These are phyloP conservation scores for Ustilago nuda DNA, from an alignment of 1,284 basidiomycete species.

Conservation along the genomic window DNA sequence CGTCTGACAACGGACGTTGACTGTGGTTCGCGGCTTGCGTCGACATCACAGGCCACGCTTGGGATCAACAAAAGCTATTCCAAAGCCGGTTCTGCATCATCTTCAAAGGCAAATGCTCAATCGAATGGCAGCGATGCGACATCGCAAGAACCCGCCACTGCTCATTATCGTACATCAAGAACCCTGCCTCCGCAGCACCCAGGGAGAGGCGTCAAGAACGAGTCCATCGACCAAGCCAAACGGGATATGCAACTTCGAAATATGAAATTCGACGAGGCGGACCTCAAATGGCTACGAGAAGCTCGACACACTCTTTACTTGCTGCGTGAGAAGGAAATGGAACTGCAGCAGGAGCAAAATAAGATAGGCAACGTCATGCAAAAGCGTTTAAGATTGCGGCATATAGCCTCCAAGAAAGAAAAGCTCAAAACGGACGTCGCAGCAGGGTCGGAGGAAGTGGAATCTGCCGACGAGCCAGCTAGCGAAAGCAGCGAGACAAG, in stretches of 20 bases:
- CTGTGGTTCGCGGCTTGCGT: conserved; percentile 20
- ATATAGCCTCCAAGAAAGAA: conserved; percentile 12
- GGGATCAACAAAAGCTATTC: conserved; percentile 12
- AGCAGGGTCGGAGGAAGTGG: background rate
- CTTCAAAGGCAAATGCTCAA: background rate
- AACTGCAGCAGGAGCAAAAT: conserved; percentile 26
- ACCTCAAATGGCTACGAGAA: conserved; percentile 29
- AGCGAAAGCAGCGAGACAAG: background rate
- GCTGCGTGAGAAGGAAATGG: conserved; percentile 14
- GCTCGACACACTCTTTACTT: conserved; percentile 7
- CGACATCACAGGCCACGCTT: conserved; percentile 24
- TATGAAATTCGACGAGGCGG: conserved; percentile 22
- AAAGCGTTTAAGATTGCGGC: background rate
- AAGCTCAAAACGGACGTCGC: conserved; percentile 11
- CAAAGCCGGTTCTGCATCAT: background rate
- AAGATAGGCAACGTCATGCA: conserved; percentile 12
- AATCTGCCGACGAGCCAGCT: background rate
- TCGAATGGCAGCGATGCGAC: background rate
- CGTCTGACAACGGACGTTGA: background rate
- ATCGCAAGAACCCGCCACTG: background rate
- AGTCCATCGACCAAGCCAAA: conserved; percentile 32
- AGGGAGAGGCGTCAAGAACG: conserved; percentile 25
- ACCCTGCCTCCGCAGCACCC: background rate
- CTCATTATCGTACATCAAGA: conserved; percentile 19
- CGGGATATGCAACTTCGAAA: conserved; percentile 35